Evolutionary conservation across 345 rosid genomes (phyloP).

Genomic region (Pistacia integerrima): DNA sequence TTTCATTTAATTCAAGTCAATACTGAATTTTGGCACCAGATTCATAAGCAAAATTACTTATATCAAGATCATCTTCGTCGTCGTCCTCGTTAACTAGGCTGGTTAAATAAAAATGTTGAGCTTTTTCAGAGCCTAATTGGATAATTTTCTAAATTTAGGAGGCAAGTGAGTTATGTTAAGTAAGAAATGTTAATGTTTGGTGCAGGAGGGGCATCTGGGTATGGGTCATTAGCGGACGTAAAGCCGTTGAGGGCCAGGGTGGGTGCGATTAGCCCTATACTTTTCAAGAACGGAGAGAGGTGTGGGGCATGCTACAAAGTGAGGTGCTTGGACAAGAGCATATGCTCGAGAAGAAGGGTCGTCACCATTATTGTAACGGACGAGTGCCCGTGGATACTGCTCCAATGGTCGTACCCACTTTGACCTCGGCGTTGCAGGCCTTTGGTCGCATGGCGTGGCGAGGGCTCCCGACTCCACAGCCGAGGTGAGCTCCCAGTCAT

Average conservation of each 20-base stretch:
- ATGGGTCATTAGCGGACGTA: slow-evolving; percentile 85
- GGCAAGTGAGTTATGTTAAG: background rate
- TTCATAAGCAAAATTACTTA: no score
- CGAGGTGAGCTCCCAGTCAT: slow-evolving; percentile 69
- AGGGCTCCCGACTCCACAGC: slow-evolving; percentile 58
- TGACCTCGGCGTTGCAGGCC: slow-evolving; percentile 95
- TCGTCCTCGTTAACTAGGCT: background rate
- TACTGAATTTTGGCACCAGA: no score
- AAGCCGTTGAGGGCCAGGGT: slow-evolving; percentile 84
- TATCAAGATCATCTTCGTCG: no score
- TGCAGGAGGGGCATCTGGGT: slow-evolving; percentile 97
- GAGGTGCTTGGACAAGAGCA: slow-evolving; percentile 66
- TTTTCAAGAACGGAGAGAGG: slow-evolving; percentile 86
- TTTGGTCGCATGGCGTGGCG: slow-evolving; percentile 92
- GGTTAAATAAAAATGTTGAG: no score
- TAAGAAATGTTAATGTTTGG: background rate
- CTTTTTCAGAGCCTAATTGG: no score
- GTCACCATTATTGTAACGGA: slow-evolving; percentile 93
- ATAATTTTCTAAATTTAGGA: no score
- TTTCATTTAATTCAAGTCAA: no score
- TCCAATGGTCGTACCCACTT: slow-evolving; percentile 67
- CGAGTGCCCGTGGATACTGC: slow-evolving; percentile 81
- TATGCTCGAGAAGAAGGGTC: slow-evolving; percentile 77
- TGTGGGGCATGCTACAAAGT: slow-evolving; percentile 96
- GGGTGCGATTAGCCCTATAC: slow-evolving; percentile 84